Conservation (phyloP, 192 early-diverging fungal species). For the Backusella macrospora region DNA sequence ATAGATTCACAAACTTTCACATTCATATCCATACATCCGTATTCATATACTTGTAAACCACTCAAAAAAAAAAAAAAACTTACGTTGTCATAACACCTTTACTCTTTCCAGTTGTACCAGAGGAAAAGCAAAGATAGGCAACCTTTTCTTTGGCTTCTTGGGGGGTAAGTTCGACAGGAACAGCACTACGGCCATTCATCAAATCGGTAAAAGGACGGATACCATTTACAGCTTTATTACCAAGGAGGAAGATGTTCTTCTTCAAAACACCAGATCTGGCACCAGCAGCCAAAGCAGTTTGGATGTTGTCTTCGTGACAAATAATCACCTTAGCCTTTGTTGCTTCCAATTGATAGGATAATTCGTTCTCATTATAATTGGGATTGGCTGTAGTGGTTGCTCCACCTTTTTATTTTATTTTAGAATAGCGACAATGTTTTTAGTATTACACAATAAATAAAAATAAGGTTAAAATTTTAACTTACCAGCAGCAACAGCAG, state of each 20-base stretch:
- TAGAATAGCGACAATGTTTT: background rate
- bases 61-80: background rate
- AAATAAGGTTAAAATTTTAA: slow-evolving; percentile 14
- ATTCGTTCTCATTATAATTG: slow-evolving; percentile 74
- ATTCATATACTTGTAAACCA: too few species aligned
- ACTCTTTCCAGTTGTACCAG: slow-evolving; percentile 33
- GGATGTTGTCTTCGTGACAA: slow-evolving; percentile 35
- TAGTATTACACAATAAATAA: slow-evolving; percentile 29
- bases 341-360: slow-evolving; percentile 76
- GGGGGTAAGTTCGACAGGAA: slow-evolving; percentile 13
- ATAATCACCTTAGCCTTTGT: slow-evolving; percentile 71
- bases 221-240: slow-evolving; percentile 20
- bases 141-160: slow-evolving; percentile 36
- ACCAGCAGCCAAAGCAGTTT: slow-evolving; percentile 29
- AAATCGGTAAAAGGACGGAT: slow-evolving; percentile 32
- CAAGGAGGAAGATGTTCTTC: slow-evolving; percentile 35
- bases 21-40: too few species aligned
- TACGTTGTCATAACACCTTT: slow-evolving; percentile 45
- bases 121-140: slow-evolving; percentile 33
- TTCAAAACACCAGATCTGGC: slow-evolving; percentile 8
- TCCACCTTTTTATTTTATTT: slow-evolving; percentile 62
- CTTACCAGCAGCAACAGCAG: slow-evolving; percentile 40
- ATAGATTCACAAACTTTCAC: too few species aligned
- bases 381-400: slow-evolving; percentile 79
- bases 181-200: slow-evolving; percentile 11